A percentile compares a stretch with the other conserved stretches of the same genome.
Conservation (phyloP, 2,329 filamentous ascomycete genomes). For the Amphichorda felina region DNA sequence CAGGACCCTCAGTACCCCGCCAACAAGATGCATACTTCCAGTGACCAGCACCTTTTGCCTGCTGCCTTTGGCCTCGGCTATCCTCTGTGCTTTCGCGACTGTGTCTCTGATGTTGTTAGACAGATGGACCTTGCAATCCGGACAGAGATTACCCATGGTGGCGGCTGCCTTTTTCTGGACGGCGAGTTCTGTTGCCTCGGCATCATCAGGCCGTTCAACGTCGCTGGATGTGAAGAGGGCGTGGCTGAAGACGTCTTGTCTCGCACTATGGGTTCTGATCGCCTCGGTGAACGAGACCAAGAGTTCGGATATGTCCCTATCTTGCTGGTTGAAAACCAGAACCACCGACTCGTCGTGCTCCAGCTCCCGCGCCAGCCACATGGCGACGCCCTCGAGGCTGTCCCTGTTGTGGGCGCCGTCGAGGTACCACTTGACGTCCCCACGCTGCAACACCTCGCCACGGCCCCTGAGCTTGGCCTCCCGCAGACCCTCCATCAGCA, state of each 20-base stretch:
- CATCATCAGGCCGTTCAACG: slow-evolving; percentile 8
- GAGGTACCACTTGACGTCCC: slow-evolving; percentile 59
- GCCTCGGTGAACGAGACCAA: slow-evolving; percentile 50
- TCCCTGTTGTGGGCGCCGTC: slow-evolving; percentile 85
- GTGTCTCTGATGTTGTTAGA: slow-evolving; percentile 63
- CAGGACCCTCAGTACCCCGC: slow-evolving; percentile 63
- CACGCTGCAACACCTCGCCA: slow-evolving; percentile 53
- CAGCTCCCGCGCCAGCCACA: slow-evolving; percentile 59
- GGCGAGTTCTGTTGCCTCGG: slow-evolving; percentile 31
- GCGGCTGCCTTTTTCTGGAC: slow-evolving; percentile 58
- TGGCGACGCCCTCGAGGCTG: slow-evolving; percentile 63
- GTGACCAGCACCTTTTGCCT: slow-evolving; percentile 59
- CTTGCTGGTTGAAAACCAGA: slow-evolving; percentile 89
- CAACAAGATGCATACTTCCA: slow-evolving; percentile 76
- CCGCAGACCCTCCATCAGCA: slow-evolving; percentile 54
- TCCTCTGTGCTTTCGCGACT: slow-evolving; percentile 40
- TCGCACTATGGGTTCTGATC: slow-evolving; percentile 26
- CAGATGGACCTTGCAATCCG: slow-evolving; percentile 30
- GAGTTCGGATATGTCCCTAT: slow-evolving; percentile 59
- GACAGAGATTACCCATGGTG: slow-evolving; percentile 45
- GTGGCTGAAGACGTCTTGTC: slow-evolving; percentile 45
- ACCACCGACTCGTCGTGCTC: slow-evolving; percentile 24
- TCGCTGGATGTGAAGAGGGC: slow-evolving; percentile 77
- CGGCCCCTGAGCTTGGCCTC: slow-evolving; percentile 60
- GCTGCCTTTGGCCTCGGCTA: slow-evolving; percentile 19